These are phyloP conservation scores for Haplosporangium sp. DNA, from an alignment of 371 early-diverging fungal genomes.

Conservation along the genomic window DNA sequence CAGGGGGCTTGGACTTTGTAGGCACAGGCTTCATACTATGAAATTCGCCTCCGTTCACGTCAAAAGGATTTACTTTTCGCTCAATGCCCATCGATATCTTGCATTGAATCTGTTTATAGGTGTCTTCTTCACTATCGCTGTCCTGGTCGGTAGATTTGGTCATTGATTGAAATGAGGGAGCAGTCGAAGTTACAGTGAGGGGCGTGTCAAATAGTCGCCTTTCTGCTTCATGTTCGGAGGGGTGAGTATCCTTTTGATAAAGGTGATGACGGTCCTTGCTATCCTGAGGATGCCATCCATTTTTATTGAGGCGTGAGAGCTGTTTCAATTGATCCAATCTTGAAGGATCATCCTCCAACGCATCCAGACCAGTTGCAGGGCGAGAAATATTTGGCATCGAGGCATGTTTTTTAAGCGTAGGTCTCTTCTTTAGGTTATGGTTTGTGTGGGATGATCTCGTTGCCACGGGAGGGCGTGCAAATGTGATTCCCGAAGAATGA, in stretches of 20 bases:
- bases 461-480: not conserved
- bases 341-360: slow-evolving; percentile 35
- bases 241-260: not conserved
- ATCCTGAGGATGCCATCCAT: slow-evolving; percentile 11
- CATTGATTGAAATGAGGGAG: not conserved
- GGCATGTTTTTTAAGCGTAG: slow-evolving; percentile 20
- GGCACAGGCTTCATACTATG: slow-evolving; percentile 22
- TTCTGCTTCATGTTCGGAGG: not conserved
- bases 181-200: slow-evolving; percentile 8
- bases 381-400: slow-evolving; percentile 45
- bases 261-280: not conserved
- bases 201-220: slow-evolving; percentile 6
- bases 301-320: slow-evolving; percentile 5
- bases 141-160: not conserved
- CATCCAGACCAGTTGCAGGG: slow-evolving; percentile 32
- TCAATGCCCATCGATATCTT: slow-evolving; percentile 7
- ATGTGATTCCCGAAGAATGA: slow-evolving; percentile 7
- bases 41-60: slow-evolving; percentile 37
- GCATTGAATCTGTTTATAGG: slow-evolving; percentile 1
- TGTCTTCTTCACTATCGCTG: slow-evolving; percentile 4
- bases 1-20: not conserved
- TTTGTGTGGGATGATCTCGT: slow-evolving; percentile 7
- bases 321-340: slow-evolving; percentile 15
- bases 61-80: slow-evolving; percentile 32
- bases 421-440: slow-evolving; percentile 4